Evolutionary conservation across 139 green algal species (phyloP).

Genomic region (Coccomyxa sp.): DNA sequence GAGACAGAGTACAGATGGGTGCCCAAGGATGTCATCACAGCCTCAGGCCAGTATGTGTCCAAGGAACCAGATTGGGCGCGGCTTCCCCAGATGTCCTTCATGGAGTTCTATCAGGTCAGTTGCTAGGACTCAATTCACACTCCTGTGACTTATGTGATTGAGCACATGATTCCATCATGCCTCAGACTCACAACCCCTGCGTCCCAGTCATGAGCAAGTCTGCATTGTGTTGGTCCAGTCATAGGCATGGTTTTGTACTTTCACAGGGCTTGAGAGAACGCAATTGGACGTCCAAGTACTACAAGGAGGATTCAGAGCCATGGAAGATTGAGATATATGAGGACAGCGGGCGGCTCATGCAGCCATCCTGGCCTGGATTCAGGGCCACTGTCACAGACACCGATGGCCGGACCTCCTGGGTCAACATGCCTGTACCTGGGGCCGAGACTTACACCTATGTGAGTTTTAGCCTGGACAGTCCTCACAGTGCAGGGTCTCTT

Average conservation of each 20-base stretch:
- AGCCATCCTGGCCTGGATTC: slow-evolving; percentile 49
- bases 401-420: slow-evolving; percentile 31
- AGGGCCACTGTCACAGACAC: slow-evolving; percentile 51
- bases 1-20: slow-evolving; percentile 21
- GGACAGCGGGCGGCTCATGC: slow-evolving; percentile 39
- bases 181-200: no score
- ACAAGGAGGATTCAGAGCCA: slow-evolving; percentile 34
- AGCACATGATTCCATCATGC: no score
- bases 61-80: slow-evolving; percentile 62
- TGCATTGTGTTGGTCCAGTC: no score
- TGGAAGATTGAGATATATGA: slow-evolving; percentile 72
- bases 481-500: no score
- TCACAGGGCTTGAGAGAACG: slow-evolving; percentile 54
- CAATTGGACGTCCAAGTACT: slow-evolving; percentile 70
- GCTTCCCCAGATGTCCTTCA: slow-evolving; percentile 52
- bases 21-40: slow-evolving; percentile 26
- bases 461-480: background rate
- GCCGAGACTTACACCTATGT: slow-evolving; percentile 22
- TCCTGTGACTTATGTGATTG: no score
- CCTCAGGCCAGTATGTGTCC: background rate
- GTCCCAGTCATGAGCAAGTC: no score
- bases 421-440: slow-evolving; percentile 29
- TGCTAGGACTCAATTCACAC: no score
- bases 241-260: no score
- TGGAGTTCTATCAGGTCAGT: slow-evolving; percentile 44